A percentile compares a stretch with the other conserved stretches of the same genome.
Evolutionary conservation across 2,329 filamentous ascomycete species (phyloP).

Genomic region (Blumeria hordei): DNA sequence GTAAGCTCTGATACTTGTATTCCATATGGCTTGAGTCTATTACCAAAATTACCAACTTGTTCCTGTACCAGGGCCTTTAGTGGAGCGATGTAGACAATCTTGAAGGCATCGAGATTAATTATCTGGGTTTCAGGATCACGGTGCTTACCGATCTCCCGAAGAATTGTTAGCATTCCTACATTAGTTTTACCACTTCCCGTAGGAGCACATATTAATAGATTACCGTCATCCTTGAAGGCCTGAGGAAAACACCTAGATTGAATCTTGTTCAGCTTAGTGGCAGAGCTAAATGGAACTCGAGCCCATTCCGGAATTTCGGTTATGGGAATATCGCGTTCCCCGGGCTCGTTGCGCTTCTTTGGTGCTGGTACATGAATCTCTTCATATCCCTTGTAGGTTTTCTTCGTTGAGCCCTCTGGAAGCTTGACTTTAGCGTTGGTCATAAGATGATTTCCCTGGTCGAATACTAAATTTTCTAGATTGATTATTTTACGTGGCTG

Average conservation of each 20-base stretch:
- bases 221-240: constrained; percentile 82
- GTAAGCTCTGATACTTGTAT: constrained; percentile 89
- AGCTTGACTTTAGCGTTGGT: constrained; percentile 92
- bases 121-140: constrained; percentile 73
- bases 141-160: constrained; percentile 92
- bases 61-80: constrained; percentile 91
- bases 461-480: constrained; percentile 85
- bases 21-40: constrained; percentile 70
- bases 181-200: constrained; percentile 98
- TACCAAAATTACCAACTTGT: constrained; percentile 93
- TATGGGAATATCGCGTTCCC: constrained; percentile 61
- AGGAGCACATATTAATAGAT: constrained; percentile 92
- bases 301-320: constrained; percentile 86
- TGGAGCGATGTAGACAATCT: constrained; percentile 94
- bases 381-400: constrained; percentile 93
- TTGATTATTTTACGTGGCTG: constrained; percentile 77
- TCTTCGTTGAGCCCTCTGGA: constrained; percentile 83
- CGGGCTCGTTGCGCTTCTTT: constrained; percentile 61
- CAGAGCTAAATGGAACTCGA: constrained; percentile 57
- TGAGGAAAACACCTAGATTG: constrained; percentile 83
- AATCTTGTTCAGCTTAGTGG: constrained; percentile 78
- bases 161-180: constrained; percentile 88
- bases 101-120: constrained; percentile 88
- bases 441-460: constrained; percentile 97
- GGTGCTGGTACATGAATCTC: constrained; percentile 93